Evolutionary conservation across 2,329 filamentous ascomycete genomes (phyloP).

Genomic region (Whalleya microplaca): DNA sequence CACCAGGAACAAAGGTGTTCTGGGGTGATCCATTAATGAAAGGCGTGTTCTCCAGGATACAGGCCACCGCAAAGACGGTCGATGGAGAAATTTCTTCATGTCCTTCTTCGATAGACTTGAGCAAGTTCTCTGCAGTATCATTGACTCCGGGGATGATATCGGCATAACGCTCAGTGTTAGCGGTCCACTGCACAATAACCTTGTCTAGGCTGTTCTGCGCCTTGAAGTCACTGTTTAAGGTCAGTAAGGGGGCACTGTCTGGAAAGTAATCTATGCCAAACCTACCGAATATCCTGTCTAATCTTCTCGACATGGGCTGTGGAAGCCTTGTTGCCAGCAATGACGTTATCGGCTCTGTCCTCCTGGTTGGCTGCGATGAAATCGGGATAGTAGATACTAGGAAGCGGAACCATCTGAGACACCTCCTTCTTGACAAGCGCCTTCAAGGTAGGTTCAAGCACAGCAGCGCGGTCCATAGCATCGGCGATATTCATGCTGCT

Average conservation of each 20-base stretch:
- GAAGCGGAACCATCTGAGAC: slow-evolving; percentile 83
- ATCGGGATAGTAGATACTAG: slow-evolving; percentile 97
- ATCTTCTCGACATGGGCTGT: slow-evolving; percentile 90
- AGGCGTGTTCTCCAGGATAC: slow-evolving; percentile 83
- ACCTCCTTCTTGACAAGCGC: slow-evolving; percentile 89
- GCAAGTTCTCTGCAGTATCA: slow-evolving; percentile 92
- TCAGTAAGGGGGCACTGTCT: slow-evolving; percentile 15
- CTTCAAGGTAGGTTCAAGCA: slow-evolving; percentile 96
- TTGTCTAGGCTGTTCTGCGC: slow-evolving; percentile 82
- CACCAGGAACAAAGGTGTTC: slow-evolving; percentile 97
- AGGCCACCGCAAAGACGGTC: slow-evolving; percentile 93
- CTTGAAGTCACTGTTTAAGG: slow-evolving; percentile 76
- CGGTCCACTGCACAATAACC: slow-evolving; percentile 97
- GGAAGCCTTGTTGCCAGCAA: slow-evolving; percentile 82
- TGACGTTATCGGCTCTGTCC: slow-evolving; percentile 88
- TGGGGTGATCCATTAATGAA: slow-evolving; percentile 99
- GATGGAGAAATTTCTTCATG: slow-evolving; percentile 94
- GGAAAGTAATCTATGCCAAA: not conserved
- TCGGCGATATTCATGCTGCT: slow-evolving; percentile 85
- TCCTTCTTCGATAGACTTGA: slow-evolving; percentile 83
- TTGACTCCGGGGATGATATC: slow-evolving; percentile 88
- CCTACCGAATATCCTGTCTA: slow-evolving; percentile 84
- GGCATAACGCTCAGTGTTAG: slow-evolving; percentile 97
- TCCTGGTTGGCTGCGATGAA: slow-evolving; percentile 99
- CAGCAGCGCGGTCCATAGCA: slow-evolving; percentile 93